Base-by-base conservation (phyloP, 2,329 filamentous ascomycete species). In the Sporothrix protearum region DNA sequence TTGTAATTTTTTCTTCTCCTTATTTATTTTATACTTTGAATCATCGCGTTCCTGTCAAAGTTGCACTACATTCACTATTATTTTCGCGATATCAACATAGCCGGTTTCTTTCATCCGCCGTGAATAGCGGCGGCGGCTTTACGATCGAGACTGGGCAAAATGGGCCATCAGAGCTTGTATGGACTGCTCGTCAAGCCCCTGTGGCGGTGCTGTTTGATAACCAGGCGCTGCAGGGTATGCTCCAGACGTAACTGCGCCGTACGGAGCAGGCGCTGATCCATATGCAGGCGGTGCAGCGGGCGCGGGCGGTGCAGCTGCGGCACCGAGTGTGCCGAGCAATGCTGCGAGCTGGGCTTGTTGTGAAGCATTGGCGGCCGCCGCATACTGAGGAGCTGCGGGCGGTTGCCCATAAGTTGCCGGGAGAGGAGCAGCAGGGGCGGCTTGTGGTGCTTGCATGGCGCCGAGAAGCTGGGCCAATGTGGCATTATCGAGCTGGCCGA, bases 121-220 rank as follows among this genome's bases (percentile, higher is more conserved):
- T n/a, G n/a, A n/a, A n/a, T n/a, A n/a, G n/a, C n/a, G n/a, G n/a
- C n/a, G n/a, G n/a, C n/a, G n/a, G 19, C 42, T 47, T 68, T 76
- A 88, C 77, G 89, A 86, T 74, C 89, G 85, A 77, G 88, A 91
- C 75, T 86, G 88, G 63, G 89, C 87, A 72, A 93, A 81, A 76
- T 92, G 89, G 16, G 90, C 89, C 87, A 94, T 91, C 68, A 94
- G 92, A 76, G 92, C 91, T 78, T 91, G 87, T 76, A 93, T 85
- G 69, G 88, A 84, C 14, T 89, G 82, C 9, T 83, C 73, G 28
- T 68, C 72, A n/a, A 53, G 33, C 4, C 61, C 47, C 81, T 80
- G 14, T 78, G 77, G 70, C 78, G 30, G 19, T 7, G 57, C 74
- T 73, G 73, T 7, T 14, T 63, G 70, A 53, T 76, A 74, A 33